Evolutionary conservation across 2,329 filamentous ascomycete species (phyloP).

Genomic region (Rhytidhysteron rufulum): DNA sequence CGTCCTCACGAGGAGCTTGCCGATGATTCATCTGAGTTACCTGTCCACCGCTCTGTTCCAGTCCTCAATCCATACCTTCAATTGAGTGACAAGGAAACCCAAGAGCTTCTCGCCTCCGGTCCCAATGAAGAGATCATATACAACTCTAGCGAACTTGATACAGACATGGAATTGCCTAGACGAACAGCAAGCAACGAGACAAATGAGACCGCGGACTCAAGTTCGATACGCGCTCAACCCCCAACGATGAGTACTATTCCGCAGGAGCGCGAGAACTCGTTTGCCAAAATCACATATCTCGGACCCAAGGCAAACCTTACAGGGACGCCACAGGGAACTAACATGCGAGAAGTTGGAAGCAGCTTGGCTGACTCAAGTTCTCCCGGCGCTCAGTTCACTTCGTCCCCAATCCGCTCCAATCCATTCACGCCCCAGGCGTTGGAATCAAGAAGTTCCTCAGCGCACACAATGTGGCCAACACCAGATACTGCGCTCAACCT

Average conservation of each 20-base stretch:
- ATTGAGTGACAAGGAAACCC: conserved; percentile 28
- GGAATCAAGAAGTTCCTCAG: background rate
- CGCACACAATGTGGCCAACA: background rate
- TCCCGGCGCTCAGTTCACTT: conserved; percentile 20
- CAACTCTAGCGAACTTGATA: conserved; percentile 4
- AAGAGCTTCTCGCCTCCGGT: conserved; percentile 31
- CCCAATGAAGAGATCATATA: conserved; percentile 34
- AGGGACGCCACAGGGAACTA: conserved; percentile 32
- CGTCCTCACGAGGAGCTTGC: background rate
- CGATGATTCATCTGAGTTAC: background rate
- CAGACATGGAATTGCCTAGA: background rate
- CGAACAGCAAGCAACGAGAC: background rate
- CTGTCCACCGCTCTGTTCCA: conserved; percentile 12
- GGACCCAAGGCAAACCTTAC: conserved; percentile 35
- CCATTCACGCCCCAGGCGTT: background rate
- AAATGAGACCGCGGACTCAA: background rate
- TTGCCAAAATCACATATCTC: conserved; percentile 29
- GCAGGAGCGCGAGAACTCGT: conserved; percentile 27
- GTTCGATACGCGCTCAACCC: conserved; percentile 1
- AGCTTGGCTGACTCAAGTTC: conserved; percentile 37
- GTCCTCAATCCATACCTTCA: conserved; percentile 17
- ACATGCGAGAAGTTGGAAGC: conserved; percentile 35
- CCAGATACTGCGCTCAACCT: background rate
- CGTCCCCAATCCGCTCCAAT: conserved; percentile 10
- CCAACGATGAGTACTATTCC: background rate